A percentile compares a stretch with the other conserved stretches of the same genome.
These are phyloP conservation scores for Rhodamnia argentea DNA, from an alignment of 345 rosid species.

Conservation along the genomic window DNA sequence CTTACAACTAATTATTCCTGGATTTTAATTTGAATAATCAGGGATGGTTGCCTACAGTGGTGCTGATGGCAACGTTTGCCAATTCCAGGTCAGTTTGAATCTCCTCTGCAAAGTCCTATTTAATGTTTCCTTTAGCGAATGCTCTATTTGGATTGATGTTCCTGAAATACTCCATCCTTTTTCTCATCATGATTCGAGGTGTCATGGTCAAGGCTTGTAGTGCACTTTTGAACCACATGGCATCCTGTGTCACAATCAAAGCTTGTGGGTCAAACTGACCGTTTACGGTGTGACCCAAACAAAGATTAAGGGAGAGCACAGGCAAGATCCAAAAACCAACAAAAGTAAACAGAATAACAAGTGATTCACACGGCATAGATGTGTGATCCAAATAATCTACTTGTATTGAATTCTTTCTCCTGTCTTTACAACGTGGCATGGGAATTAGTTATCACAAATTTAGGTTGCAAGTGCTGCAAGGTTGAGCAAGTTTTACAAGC, in stretches of 20 bases:
- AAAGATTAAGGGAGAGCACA: neutral
- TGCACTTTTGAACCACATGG: neutral
- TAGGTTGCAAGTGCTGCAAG: neutral
- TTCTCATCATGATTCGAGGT: neutral
- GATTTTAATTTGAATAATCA: conserved; percentile 2
- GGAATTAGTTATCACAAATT: neutral
- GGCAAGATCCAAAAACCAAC: neutral
- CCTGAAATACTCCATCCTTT: neutral
- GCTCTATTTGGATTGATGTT: neutral
- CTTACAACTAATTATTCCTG: neutral
- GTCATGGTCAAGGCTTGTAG: neutral
- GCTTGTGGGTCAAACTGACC: neutral
- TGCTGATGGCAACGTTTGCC: conserved; percentile 61
- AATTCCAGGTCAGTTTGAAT: conserved; percentile 49
- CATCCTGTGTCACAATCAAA: neutral
- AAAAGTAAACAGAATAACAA: neutral
- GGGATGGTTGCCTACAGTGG: conserved; percentile 84
- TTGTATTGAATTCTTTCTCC: neutral
- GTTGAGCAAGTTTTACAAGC: neutral
- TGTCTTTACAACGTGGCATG: neutral
- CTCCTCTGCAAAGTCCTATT: neutral
- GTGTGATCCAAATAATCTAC: neutral
- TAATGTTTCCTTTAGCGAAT: neutral
- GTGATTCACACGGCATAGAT: neutral
- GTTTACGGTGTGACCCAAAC: neutral